Percentiles rank a stretch among this genome's conserved stretches.
Evolutionary conservation across 768 basidiomycete species (phyloP).

Genomic region (Neoboletus brunneissimus): DNA sequence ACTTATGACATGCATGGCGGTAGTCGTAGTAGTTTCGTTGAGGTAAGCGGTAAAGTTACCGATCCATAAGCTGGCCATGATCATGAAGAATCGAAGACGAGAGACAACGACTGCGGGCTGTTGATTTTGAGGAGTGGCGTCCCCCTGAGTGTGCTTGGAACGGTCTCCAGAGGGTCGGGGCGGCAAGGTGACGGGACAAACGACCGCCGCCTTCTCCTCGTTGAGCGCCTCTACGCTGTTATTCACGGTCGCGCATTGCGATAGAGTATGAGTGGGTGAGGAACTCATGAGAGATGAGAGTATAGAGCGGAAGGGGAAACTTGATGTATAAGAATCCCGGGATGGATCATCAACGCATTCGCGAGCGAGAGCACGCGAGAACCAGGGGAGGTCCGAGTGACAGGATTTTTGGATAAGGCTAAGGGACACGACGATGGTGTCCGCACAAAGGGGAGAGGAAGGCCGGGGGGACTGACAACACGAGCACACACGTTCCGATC

Average conservation of each 20-base stretch:
- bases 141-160: not conserved
- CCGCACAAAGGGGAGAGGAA: constrained; percentile 4
- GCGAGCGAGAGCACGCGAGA: constrained; percentile 12
- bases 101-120: constrained; percentile 31
- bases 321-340: constrained; percentile 17
- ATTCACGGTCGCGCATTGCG: constrained; percentile 31
- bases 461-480: constrained; percentile 7
- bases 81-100: constrained; percentile 31
- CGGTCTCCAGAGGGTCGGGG: constrained; percentile 1
- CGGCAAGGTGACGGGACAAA: not conserved
- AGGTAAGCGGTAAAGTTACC: constrained; percentile 37
- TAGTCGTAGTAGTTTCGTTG: constrained; percentile 35
- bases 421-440: constrained; percentile 10
- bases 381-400: constrained; percentile 1
- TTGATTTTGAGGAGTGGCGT: constrained; percentile 2
- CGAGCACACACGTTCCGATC: constrained; percentile 18
- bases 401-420: constrained; percentile 2
- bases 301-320: not conserved
- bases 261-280: constrained; percentile 29
- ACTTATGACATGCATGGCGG: constrained; percentile 36
- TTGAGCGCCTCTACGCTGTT: constrained; percentile 28
- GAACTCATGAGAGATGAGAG: constrained; percentile 23
- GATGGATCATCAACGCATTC: constrained; percentile 16
- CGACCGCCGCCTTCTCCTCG: constrained; percentile 22
- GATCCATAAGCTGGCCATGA: constrained; percentile 34